phyloP scores from a whole-genome alignment of 2,329 filamentous ascomycete species.

The Cadophora malorum region DNA sequence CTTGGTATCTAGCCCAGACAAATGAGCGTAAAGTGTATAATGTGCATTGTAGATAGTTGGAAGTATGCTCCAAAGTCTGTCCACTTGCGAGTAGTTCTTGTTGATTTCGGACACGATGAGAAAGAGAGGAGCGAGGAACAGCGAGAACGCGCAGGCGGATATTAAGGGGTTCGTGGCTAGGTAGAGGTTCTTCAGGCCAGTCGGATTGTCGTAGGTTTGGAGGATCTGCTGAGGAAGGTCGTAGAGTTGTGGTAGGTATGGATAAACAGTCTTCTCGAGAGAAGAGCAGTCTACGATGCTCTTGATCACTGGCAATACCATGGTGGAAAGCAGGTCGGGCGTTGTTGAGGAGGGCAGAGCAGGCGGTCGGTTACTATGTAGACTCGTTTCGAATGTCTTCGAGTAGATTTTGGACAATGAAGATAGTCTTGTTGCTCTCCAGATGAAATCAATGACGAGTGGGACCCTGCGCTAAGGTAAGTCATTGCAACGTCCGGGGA shows the following conservation, averaged over 20 bases:
- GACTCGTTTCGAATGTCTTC: background rate
- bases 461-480: background rate
- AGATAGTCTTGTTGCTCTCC: background rate
- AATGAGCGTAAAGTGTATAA: constrained; percentile 80
- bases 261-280: constrained; percentile 75
- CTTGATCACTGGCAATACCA: constrained; percentile 77
- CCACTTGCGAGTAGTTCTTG: constrained; percentile 95
- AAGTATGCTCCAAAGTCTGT: constrained; percentile 89
- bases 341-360: background rate
- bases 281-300: constrained; percentile 77
- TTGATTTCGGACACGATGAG: constrained; percentile 83
- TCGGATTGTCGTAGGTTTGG: constrained; percentile 63
- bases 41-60: constrained; percentile 88
- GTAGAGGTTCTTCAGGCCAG: constrained; percentile 75
- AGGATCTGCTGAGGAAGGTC: constrained; percentile 71
- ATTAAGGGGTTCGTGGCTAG: constrained; percentile 85
- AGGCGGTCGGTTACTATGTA: background rate
- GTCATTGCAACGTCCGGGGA: background rate
- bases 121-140: constrained; percentile 75
- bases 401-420: background rate
- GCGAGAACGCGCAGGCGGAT: constrained; percentile 72
- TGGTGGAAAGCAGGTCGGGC: constrained; percentile 42
- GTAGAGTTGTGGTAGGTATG: constrained; percentile 74
- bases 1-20: constrained; percentile 72
- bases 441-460: constrained; percentile 28